Evolutionary conservation across 352 stramenopile species (phyloP), one percentile per base, ranked within the genome.

Genomic region (Pythium chondricola): DNA sequence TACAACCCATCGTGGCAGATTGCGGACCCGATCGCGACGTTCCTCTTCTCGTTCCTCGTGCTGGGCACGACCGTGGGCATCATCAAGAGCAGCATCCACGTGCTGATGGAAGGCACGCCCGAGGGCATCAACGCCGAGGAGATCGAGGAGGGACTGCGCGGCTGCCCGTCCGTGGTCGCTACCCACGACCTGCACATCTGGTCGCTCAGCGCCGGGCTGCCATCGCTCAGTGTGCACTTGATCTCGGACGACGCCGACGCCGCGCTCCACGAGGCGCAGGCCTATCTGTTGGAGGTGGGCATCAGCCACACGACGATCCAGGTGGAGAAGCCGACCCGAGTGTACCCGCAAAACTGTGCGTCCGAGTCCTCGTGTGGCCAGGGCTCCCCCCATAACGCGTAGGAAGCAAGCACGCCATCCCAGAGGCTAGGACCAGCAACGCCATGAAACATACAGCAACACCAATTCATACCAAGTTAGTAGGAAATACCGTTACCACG

Each of bases 141-240:
- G 50, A 86, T 98, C 18, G 80, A 90, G 42, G 32, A 77, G n/a
- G 80, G 69, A 1, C 74, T 98, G 44, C 63, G 58, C 27, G 50
- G 38, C 24, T 83, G 97, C 45, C 44, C 69, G 17, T 83, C 87
- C 2, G 93, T 99, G 4, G 58, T 77, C 8, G 80, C 97, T 48
- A 88, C 98, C 13, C 96, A 99, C 71, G 93, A 99, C 67, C 69
- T 99, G 50, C 96, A 99, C 74, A 97, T 99, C 50, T 99, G 97
- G 97, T 95, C 72, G 44, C 88, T 99, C 42, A 98, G 85, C 22
- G 81, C 95, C 9, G 93, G 93, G 0, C 57, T 91, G 26, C 74
- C 76, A 10, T 86, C 85, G 18, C 69, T 99, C 22, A 97, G 85
- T 47, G 94, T 98, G 20, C 96, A 99, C 65, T 64, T 98, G 42